Conservation (phyloP, 768 basidiomycete genomes). For the Grammothele lineata region DNA sequence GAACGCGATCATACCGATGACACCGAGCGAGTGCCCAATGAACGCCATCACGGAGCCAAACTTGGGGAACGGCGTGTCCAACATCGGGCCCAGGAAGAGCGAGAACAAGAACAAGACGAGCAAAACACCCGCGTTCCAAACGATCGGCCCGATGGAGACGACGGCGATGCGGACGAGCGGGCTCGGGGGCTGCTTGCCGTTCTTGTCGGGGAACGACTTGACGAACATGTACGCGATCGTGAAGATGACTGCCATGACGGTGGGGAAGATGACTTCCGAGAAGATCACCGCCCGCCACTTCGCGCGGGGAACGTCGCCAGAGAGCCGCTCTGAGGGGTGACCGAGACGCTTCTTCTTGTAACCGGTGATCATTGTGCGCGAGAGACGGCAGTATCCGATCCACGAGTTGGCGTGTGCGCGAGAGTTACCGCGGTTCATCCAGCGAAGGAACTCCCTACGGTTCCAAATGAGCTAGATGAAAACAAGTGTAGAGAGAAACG, state of each 20-base stretch:
- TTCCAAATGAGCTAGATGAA: constrained; percentile 3
- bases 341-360: constrained; percentile 98
- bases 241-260: constrained; percentile 82
- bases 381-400: constrained; percentile 98
- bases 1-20: constrained; percentile 86
- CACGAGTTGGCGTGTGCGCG: constrained; percentile 96
- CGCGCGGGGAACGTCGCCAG: constrained; percentile 91
- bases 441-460: constrained; percentile 88
- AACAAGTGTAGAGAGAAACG: neutral
- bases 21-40: constrained; percentile 78
- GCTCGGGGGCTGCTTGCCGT: constrained; percentile 65
- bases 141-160: constrained; percentile 90
- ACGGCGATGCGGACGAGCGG: constrained; percentile 92
- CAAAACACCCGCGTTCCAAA: constrained; percentile 89
- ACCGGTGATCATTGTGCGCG: constrained; percentile 98
- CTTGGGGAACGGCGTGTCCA: constrained; percentile 76
- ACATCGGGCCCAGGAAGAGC: constrained; percentile 88
- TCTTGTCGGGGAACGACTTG: constrained; percentile 71
- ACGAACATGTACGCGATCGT: constrained; percentile 90
- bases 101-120: constrained; percentile 87
- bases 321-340: constrained; percentile 95
- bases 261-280: constrained; percentile 83
- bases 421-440: constrained; percentile 99
- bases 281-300: constrained; percentile 87
- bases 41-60: constrained; percentile 93